These are phyloP conservation scores for Termitomyces sp. DNA, from an alignment of 768 basidiomycete species.

Conservation along the genomic window DNA sequence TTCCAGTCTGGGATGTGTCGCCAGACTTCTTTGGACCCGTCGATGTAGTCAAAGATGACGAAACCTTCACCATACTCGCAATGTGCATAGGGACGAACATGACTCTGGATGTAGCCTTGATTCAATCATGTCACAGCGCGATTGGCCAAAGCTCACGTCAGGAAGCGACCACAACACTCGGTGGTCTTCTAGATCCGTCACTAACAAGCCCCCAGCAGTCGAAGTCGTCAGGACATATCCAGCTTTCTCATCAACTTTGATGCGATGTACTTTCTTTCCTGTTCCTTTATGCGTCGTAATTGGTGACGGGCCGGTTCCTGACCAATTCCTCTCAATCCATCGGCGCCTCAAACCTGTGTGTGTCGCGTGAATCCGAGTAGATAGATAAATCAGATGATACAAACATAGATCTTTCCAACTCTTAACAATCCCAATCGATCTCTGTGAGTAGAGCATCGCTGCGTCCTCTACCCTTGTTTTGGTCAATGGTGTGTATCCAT, in stretches of 20 bases:
- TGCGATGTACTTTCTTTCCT: slow-evolving; percentile 52
- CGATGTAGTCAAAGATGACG: slow-evolving; percentile 60
- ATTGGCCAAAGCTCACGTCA: slow-evolving; percentile 29
- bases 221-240: slow-evolving; percentile 59
- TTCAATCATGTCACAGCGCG: slow-evolving; percentile 1
- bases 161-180: slow-evolving; percentile 60
- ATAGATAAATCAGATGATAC: slow-evolving; percentile 11
- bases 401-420: slow-evolving; percentile 58
- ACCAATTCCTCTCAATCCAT: slow-evolving; percentile 48
- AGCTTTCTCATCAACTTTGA: slow-evolving; percentile 67
- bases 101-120: slow-evolving; percentile 24
- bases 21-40: slow-evolving; percentile 69
- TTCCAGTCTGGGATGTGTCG: slow-evolving; percentile 34
- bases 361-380: not conserved
- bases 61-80: slow-evolving; percentile 72
- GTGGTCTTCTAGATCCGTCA: slow-evolving; percentile 48
- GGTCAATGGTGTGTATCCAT: slow-evolving; percentile 36
- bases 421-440: slow-evolving; percentile 30
- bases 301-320: slow-evolving; percentile 40
- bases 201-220: slow-evolving; percentile 48
- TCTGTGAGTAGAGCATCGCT: slow-evolving; percentile 23
- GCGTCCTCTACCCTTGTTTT: slow-evolving; percentile 25
- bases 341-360: slow-evolving; percentile 39
- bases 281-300: slow-evolving; percentile 27
- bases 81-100: slow-evolving; percentile 57